Conservation (phyloP, 345 rosid species). For the Conringia planisiliqua region DNA sequence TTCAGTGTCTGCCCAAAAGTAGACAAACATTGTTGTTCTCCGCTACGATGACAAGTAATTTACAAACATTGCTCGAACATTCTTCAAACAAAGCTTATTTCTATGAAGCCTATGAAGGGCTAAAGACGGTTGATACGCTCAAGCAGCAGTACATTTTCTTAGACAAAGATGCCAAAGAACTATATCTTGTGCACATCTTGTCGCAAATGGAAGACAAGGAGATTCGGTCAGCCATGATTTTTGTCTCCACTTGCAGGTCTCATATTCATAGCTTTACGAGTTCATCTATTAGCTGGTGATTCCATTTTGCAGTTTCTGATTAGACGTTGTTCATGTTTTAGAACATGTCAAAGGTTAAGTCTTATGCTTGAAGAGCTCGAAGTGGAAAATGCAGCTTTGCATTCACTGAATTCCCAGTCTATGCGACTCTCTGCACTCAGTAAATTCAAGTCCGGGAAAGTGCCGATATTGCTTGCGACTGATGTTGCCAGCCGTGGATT, state of each 20-base stretch:
- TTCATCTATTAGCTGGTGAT: background rate
- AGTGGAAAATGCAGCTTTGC: slow-evolving; percentile 64
- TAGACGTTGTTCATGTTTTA: slow-evolving; percentile 21
- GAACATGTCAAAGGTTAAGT: slow-evolving; percentile 73
- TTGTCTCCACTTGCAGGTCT: slow-evolving; percentile 96
- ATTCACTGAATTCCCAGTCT: slow-evolving; percentile 80
- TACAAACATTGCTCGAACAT: slow-evolving; percentile 64
- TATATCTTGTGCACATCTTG: slow-evolving; percentile 69
- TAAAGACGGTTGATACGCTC: slow-evolving; percentile 85
- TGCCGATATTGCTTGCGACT: slow-evolving; percentile 73
- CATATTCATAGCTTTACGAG: slow-evolving; percentile 3
- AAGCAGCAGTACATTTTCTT: slow-evolving; percentile 70
- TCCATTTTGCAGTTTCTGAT: slow-evolving; percentile 6
- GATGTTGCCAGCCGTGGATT: slow-evolving; percentile 97
- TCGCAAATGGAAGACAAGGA: slow-evolving; percentile 84
- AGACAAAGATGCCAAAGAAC: slow-evolving; percentile 79
- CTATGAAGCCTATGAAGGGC: slow-evolving; percentile 93
- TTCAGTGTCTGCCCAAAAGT: slow-evolving; percentile 66
- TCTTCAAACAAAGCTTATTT: slow-evolving; percentile 88
- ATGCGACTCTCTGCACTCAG: slow-evolving; percentile 73
- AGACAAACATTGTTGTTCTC: slow-evolving; percentile 89
- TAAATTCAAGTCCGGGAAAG: slow-evolving; percentile 81
- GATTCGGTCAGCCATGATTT: slow-evolving; percentile 83
- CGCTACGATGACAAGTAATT: slow-evolving; percentile 86
- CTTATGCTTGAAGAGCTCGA: slow-evolving; percentile 88